Percentiles rank a stretch among this genome's conserved stretches.
Conservation (phyloP, 2,329 filamentous ascomycete species). For the Aureobasidium mangrovei region DNA sequence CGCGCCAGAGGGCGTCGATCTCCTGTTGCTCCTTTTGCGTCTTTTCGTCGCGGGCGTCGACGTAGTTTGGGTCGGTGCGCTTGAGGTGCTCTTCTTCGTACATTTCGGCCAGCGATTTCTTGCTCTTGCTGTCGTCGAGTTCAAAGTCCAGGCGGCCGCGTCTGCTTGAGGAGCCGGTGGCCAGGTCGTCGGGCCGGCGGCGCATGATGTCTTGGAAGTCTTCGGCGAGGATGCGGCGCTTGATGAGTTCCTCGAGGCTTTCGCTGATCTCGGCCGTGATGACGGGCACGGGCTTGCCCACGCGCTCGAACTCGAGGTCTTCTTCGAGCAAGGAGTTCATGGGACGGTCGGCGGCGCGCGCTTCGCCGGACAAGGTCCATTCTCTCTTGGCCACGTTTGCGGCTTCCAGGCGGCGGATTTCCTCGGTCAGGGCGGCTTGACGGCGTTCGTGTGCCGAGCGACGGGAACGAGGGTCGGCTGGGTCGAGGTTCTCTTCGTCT, state of each 20-base stretch:
- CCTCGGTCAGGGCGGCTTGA: constrained; percentile 75
- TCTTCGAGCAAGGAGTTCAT: constrained; percentile 88
- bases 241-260: constrained; percentile 87
- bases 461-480: constrained; percentile 61
- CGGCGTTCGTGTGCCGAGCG: constrained; percentile 78
- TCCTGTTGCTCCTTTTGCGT: constrained; percentile 67
- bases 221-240: constrained; percentile 77
- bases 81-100: constrained; percentile 91
- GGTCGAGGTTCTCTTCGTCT: constrained; percentile 54
- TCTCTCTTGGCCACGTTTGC: constrained; percentile 82
- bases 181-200: constrained; percentile 65
- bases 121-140: constrained; percentile 78
- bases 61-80: constrained; percentile 63
- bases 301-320: constrained; percentile 90
- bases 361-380: constrained; percentile 87
- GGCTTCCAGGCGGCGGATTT: constrained; percentile 85
- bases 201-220: constrained; percentile 89
- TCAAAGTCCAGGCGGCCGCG: constrained; percentile 60
- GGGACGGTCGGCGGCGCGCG: constrained; percentile 69
- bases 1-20: constrained; percentile 74
- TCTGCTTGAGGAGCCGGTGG: constrained; percentile 51
- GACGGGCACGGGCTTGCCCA: constrained; percentile 88
- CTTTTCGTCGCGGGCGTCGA: constrained; percentile 79
- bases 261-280: constrained; percentile 88
- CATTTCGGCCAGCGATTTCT: constrained; percentile 78